Evolutionary conservation across 202 grass and related monocot genomes (phyloP), one percentile per base, ranked within the genome.

Genomic region (Brachypodium distachyon): DNA sequence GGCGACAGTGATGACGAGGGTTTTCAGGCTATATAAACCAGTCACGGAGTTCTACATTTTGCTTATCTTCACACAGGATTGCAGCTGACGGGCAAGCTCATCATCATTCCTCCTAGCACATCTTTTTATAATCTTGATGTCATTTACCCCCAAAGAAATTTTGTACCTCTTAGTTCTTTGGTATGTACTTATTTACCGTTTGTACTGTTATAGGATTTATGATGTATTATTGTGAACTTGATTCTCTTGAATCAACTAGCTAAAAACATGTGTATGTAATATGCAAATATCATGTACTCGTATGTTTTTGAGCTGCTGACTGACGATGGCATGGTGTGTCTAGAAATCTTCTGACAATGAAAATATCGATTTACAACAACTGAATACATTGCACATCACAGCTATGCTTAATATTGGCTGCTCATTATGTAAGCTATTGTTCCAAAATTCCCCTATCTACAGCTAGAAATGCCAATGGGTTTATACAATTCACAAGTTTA

Each of bases 1-100:
- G 89, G 85, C 66, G 89, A 79, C 70, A 83, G 49, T 6, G 94
- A 97, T 5, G 85, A 93, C 55, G 86, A 90, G 58, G 85, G 55
- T 66, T 67, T 53, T 41, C 34, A 80, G 27, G 70, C 54, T 47
- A 63, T 59, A 18, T 78, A 61, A 79, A 72, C 27, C 29, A 58
- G 42, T 39, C 47, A 77, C 44, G 44, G 7, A 66, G 12, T 32
- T 46, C 32, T 37, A 7, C 47, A 6, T 60, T 44, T 22, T 14
- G 12, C 21, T 47, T 37, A n/a, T 53, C 47, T 27, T 9, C 42
- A 63, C 5, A 22, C 16, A 56, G 38, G 14, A 50, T 42, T 48
- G n/a, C 23, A 44, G 19, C 33, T 49, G 65, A 76, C 64, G 38
- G 38, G 3, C 1, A 63, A 64, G 56, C 6, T 76, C 10, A 7